Evolutionary conservation across 306 rosid genomes (phyloP).

Genomic region (Fragaria nilgerrensis): DNA sequence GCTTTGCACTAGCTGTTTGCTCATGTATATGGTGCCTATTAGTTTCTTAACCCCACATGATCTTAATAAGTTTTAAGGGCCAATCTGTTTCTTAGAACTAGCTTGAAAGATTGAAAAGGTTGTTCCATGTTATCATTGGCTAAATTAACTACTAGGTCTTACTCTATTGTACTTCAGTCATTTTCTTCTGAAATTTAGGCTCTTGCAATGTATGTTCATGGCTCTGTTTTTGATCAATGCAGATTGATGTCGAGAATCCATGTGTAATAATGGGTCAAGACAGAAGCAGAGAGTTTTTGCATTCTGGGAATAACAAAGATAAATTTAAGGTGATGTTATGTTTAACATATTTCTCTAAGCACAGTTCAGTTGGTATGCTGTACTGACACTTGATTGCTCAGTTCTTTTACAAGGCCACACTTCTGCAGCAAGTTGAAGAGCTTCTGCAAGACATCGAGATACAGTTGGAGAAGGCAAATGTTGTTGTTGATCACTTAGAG

Average conservation of each 20-base stretch:
- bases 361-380: constrained; percentile 24
- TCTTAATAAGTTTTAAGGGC: neutral
- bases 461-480: constrained; percentile 49
- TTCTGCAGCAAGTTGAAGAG: constrained; percentile 90
- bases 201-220: constrained; percentile 10
- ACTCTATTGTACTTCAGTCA: neutral
- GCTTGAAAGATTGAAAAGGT: neutral
- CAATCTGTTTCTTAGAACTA: too few relatives aligned
- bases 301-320: constrained; percentile 84
- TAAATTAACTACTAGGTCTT: neutral
- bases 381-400: constrained; percentile 49
- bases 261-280: constrained; percentile 95
- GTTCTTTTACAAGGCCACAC: constrained; percentile 96
- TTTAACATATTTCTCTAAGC: constrained; percentile 17
- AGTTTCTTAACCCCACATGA: neutral
- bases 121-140: neutral
- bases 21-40: neutral
- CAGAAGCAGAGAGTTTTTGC: constrained; percentile 90
- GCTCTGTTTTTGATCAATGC: constrained; percentile 23
- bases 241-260: constrained; percentile 98
- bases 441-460: constrained; percentile 62
- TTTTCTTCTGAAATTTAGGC: constrained; percentile 17
- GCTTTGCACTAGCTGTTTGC: constrained; percentile 7
- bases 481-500: constrained; percentile 62
- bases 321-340: constrained; percentile 73